phyloP scores from a whole-genome alignment of 495 filamentous ascomycete genomes.

The Tetracladium marchalianum region DNA sequence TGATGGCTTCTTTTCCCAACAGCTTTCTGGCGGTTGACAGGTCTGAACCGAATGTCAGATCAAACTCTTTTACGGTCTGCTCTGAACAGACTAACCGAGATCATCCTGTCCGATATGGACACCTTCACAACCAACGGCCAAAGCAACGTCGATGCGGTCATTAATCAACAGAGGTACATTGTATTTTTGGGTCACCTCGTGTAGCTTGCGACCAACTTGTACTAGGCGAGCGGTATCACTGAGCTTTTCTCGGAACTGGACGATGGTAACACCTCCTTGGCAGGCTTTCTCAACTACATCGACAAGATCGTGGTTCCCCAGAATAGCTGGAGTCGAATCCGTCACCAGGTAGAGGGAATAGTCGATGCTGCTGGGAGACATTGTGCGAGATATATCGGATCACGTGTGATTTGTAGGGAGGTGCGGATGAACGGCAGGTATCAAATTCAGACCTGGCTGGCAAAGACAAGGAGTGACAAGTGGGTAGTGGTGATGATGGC shows the following conservation, averaged over 20 bases:
- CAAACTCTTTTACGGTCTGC: not conserved
- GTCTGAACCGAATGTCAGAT: constrained; percentile 29
- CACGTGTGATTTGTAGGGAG: no score
- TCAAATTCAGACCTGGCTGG: no score
- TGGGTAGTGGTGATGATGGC: no score
- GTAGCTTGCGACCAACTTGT: constrained; percentile 57
- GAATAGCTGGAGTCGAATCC: constrained; percentile 73
- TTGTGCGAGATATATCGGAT: not conserved
- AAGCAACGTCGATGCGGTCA: constrained; percentile 86
- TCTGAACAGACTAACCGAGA: constrained; percentile 46
- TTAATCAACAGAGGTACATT: constrained; percentile 84
- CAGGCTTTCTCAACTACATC: constrained; percentile 68
- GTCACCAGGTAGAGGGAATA: constrained; percentile 82
- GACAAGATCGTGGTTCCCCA: constrained; percentile 59
- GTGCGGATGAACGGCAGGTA: no score
- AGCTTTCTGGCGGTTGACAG: constrained; percentile 56
- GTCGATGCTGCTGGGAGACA: constrained; percentile 21
- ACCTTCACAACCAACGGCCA: constrained; percentile 78
- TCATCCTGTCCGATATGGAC: constrained; percentile 95
- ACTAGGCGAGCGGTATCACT: constrained; percentile 67
- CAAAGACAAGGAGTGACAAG: no score
- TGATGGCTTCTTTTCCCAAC: constrained; percentile 57
- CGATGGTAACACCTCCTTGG: constrained; percentile 73
- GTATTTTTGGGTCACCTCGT: constrained; percentile 54
- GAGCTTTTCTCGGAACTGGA: constrained; percentile 86